phyloP scores from a whole-genome alignment of 2,329 filamentous ascomycete species.

The Biscogniauxia mediterranea region DNA sequence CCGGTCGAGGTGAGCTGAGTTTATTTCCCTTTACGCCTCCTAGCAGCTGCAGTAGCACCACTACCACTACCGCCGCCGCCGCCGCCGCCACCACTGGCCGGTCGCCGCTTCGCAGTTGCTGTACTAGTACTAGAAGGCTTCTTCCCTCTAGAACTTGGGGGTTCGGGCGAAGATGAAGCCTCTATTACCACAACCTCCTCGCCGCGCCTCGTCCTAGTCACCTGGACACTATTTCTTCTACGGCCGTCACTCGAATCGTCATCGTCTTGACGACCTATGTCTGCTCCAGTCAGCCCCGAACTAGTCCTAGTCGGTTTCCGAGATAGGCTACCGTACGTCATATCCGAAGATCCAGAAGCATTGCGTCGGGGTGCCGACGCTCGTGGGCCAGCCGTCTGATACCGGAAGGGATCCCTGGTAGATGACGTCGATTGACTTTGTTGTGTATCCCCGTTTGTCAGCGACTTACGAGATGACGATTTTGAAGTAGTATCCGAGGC shows the following conservation, averaged over 20 bases:
- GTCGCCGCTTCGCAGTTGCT: constrained; percentile 42
- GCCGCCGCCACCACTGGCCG: constrained; percentile 26
- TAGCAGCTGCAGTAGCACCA: constrained; percentile 13
- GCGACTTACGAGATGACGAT: constrained; percentile 33
- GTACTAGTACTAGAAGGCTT: constrained; percentile 32
- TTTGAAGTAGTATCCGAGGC: constrained; percentile 43
- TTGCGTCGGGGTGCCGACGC: constrained; percentile 38
- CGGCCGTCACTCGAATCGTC: constrained; percentile 32
- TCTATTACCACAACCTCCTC: constrained; percentile 42
- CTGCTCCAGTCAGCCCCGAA: constrained; percentile 36
- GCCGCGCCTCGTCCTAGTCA: constrained; percentile 31
- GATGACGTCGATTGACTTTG: constrained; percentile 27
- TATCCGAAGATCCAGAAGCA: constrained; percentile 35
- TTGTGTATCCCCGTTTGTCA: constrained; percentile 33
- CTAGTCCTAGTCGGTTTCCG: constrained; percentile 33
- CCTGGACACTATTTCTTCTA: constrained; percentile 17
- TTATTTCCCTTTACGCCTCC: constrained; percentile 34
- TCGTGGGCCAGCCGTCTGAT: constrained; percentile 47
- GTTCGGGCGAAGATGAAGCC: constrained; percentile 26
- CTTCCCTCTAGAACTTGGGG: constrained; percentile 36
- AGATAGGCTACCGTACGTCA: constrained; percentile 13
- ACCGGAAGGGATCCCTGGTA: constrained; percentile 49
- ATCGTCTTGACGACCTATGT: constrained; percentile 33
- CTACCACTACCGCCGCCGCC: neutral
- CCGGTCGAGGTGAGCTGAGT: constrained; percentile 6